Evolutionary conservation across 768 basidiomycete species (phyloP), one percentile per base, ranked within the genome.

Genomic region (Boletus vermiculosoides): DNA sequence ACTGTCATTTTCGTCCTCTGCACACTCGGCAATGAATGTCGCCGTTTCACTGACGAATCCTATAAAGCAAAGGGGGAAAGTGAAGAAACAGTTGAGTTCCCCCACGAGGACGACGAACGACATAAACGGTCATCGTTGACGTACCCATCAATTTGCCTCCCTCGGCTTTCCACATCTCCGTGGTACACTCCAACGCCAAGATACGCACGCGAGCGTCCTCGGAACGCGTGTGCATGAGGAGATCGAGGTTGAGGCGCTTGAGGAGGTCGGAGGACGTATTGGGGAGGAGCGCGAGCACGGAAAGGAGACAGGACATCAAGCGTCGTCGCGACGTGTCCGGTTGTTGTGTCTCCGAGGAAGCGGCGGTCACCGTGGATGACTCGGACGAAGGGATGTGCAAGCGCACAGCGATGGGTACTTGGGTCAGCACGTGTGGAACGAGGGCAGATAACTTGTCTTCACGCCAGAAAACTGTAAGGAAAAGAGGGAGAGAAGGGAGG

Each of bases 201-300:
- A 92, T 68, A 8, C 93, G 83, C n/a, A 86, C 71, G 20, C 77
- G 77, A 3, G 80, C 73, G 57, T 91, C 87, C 54, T 97, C 94
- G 5, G 89, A 88, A 16, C 94, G 87, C 0, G 94, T 96, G 58
- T 91, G 85, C 86, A 96, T 90, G 51, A 97, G 82, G 30, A 98
- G 68, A 54, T 85, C 80, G 22, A 92, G 77, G 76, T 98, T 98
- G 72, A 97, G 76, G 10, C 78, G 68, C 70, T 97, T 96, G 61
- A 95, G 82, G 18, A 90, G 49, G 54, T 70, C 69, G 8, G 66
- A 52, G 10, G 67, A 61, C 11, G 56, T 41, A 25, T 44, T 45
- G 9, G 69, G 69, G 20, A 70, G 45, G 9, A 62, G 54, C 0
- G 61, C 28, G 12, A 56, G 42, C 23, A 71, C 6, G 20, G 67